These are phyloP conservation scores for Jaapia argillacea DNA, from an alignment of 768 basidiomycete species.

Conservation along the genomic window DNA sequence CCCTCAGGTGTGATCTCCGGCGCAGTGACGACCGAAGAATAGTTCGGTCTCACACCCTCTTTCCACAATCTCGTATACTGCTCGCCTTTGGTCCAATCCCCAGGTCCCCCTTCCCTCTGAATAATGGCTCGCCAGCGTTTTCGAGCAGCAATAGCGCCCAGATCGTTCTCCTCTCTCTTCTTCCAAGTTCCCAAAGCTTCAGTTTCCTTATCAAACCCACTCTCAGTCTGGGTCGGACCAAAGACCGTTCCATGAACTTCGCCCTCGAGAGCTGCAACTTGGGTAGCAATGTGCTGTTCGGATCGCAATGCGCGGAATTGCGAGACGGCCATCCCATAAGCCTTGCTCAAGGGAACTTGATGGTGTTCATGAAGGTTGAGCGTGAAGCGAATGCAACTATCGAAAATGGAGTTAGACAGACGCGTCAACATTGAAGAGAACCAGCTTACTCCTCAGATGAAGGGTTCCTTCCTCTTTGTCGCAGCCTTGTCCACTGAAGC, in stretches of 20 bases:
- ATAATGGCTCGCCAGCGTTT: conserved; percentile 64
- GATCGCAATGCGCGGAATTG: conserved; percentile 88
- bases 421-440: conserved; percentile 1
- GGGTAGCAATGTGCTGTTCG: conserved; percentile 68
- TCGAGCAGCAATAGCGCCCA: conserved; percentile 50
- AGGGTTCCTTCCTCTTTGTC: conserved; percentile 77
- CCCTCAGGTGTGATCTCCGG: conserved; percentile 16
- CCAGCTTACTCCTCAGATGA: conserved; percentile 78
- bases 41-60: conserved; percentile 56
- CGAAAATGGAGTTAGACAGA: conserved; percentile 9
- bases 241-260: conserved; percentile 63
- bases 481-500: conserved; percentile 62
- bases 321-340: conserved; percentile 69
- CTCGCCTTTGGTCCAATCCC: conserved; percentile 62
- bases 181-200: conserved; percentile 50
- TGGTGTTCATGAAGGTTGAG: conserved; percentile 67
- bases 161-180: conserved; percentile 42
- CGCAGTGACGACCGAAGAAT: conserved; percentile 45
- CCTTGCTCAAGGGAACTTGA: conserved; percentile 53
- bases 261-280: conserved; percentile 75
- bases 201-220: conserved; percentile 52
- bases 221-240: conserved; percentile 47
- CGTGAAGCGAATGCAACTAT: conserved; percentile 73
- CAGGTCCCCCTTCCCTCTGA: conserved; percentile 20
- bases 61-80: conserved; percentile 68